Base-by-base conservation (phyloP, 176 grass and related monocot genomes). In the Oryza meyeriana region DNA sequence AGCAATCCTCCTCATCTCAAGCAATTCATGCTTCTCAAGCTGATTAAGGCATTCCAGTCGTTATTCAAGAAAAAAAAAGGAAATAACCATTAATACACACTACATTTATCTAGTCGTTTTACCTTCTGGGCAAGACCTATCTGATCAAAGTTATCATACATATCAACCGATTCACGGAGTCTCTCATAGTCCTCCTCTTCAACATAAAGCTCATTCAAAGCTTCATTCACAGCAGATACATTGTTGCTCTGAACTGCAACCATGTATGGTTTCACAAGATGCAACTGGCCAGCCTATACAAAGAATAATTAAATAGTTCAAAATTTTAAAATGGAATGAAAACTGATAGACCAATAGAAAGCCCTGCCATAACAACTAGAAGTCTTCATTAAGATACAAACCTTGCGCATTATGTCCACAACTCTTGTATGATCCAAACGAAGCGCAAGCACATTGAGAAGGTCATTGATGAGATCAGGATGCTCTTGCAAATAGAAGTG, bases 241-340 rank as follows among this genome's bases (percentile, higher is more conserved):
- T 99, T 95, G 83, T 99, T 95, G 62, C 93, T 94, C 87, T 99
- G 96, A 85, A 99, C 96, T 42, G 93, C 93, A 88, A 99, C 93
- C 96, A 99, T 95, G 64, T 99, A 99, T 11, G 91, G 93, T 73
- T 99, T 99, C 77, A 99, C 91, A 35, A 99, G 88, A 90, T 98
- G 95, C 87, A 98, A 88, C 32, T 91, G 80, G 4, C 86, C 88
- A 91, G 95, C 95, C 95, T 98, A 66, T 85, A 77, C 40, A 81
- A 90, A 80, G 47, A 71, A 27, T 35, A 78, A 66, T 55, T 35
- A 59, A 50, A 30, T 12, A 88, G 58, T 59, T 74, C 26, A 88
- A 12, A 36, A 41, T 86, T 81, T 71, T 13, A 12, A 5, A 8
- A 66, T n/a, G 18, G 72, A 70, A 30, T 8, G 45, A 76, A 38